Percentiles rank a stretch among this genome's conserved stretches.
Conservation (phyloP, 192 early-diverging fungal species). For the Dispira simplex region DNA sequence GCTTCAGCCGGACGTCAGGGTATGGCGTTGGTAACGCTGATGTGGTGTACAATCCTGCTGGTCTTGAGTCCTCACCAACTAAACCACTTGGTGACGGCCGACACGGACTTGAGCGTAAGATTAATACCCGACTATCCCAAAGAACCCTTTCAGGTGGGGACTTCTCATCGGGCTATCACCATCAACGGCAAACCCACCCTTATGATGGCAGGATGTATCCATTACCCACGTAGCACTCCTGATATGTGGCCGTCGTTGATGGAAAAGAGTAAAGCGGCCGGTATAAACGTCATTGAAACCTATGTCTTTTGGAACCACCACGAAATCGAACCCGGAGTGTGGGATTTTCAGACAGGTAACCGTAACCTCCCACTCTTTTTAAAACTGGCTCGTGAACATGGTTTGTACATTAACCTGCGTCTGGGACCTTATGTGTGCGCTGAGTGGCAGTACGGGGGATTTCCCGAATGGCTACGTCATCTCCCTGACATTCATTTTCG, state of each 20-base stretch:
- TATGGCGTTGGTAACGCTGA: not conserved
- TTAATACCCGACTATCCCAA: not conserved
- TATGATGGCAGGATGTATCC: conserved; percentile 33
- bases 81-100: not conserved
- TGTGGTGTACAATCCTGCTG: not conserved
- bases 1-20: not conserved
- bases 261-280: conserved; percentile 27
- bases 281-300: conserved; percentile 43
- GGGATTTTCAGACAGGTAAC: conserved; percentile 36
- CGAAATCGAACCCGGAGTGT: conserved; percentile 26
- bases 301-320: conserved; percentile 56
- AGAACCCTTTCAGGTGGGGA: conserved; percentile 2
- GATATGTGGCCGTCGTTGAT: conserved; percentile 37
- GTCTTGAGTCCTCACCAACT: not conserved
- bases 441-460: conserved; percentile 44
- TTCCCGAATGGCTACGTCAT: conserved; percentile 38
- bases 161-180: conserved; percentile 1
- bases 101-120: not conserved
- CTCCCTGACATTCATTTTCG: conserved; percentile 30
- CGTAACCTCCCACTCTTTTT: conserved; percentile 37
- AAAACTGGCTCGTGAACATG: conserved; percentile 22
- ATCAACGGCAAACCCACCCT: conserved; percentile 22
- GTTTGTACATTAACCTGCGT: conserved; percentile 36
- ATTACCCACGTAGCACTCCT: conserved; percentile 41
- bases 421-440: conserved; percentile 46